These are phyloP conservation scores for Candida parachauliodes DNA, from an alignment of 805 yeast species.

Conservation along the genomic window DNA sequence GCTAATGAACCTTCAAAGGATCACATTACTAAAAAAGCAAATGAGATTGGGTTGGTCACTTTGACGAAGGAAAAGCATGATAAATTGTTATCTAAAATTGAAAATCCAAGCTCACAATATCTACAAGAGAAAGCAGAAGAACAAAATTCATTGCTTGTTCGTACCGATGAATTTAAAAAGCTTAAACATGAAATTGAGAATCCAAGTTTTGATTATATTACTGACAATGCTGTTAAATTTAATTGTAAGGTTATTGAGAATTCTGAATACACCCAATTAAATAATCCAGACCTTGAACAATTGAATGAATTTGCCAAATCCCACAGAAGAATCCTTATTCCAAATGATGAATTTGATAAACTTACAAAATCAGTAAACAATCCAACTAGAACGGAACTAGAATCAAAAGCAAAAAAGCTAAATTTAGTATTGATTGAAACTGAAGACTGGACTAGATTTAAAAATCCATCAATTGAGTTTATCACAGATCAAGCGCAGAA, in stretches of 20 bases:
- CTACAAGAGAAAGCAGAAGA: slow-evolving; percentile 14
- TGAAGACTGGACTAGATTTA: slow-evolving; percentile 11
- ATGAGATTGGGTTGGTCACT: slow-evolving; percentile 11
- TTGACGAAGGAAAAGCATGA: slow-evolving; percentile 15
- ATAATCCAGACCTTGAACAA: slow-evolving; percentile 6
- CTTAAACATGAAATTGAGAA: slow-evolving; percentile 11
- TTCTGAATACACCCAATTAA: slow-evolving; percentile 14
- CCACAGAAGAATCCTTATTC: slow-evolving; percentile 13
- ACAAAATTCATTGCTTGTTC: slow-evolving; percentile 14
- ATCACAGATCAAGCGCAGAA: slow-evolving; percentile 28
- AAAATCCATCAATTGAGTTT: slow-evolving; percentile 25
- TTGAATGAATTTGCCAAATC: slow-evolving; percentile 12
- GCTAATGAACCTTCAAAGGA: slow-evolving; percentile 16
- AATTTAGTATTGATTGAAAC: slow-evolving; percentile 10
- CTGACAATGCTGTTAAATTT: slow-evolving; percentile 13
- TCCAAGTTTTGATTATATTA: slow-evolving; percentile 14
- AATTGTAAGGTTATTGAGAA: slow-evolving; percentile 14
- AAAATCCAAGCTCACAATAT: slow-evolving; percentile 17
- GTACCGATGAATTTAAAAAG: slow-evolving; percentile 8
- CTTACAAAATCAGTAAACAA: slow-evolving; percentile 3
- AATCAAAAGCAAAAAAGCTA: not conserved
- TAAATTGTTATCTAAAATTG: slow-evolving; percentile 9
- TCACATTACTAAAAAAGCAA: slow-evolving; percentile 19
- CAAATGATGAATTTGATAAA: slow-evolving; percentile 13
- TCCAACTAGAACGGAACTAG: slow-evolving; percentile 10